Evolutionary conservation across 2,329 filamentous ascomycete genomes (phyloP), one percentile per base, ranked within the genome.

Genomic region (Apiospora hydei): DNA sequence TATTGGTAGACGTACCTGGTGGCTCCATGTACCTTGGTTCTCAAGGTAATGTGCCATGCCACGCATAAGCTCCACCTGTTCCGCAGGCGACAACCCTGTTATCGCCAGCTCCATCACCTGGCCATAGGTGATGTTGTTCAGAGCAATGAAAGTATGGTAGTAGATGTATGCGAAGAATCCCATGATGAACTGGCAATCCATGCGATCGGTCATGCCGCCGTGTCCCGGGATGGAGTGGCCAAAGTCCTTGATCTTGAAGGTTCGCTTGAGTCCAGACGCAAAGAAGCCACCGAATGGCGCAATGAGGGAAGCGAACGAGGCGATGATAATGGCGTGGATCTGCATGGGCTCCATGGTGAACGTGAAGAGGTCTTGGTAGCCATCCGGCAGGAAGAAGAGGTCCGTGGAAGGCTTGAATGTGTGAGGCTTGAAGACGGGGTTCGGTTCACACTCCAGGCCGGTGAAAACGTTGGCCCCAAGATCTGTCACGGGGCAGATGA

Each of bases 141-240:
- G 88, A 4, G 95, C 95, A 79, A 99, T 96, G 82, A 99, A 99
- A 79, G 93, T 96, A 82, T 98, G 95, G 84, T 97, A 99, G 85
- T 99, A 99, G 89, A 99, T 95, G 86, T 95, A 98, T 21, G 96
- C 91, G 79, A 99, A 98, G 84, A 98, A 96, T 11, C 96, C 96
- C 96, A 99, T 99, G 86, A 98, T 98, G 85, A 99, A 99, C 81
- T 99, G 96, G 82, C 96, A 99, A 81, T 99, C 96, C 96, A 99
- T 98, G 74, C 96, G 93, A 81, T 99, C 96, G 21, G 96, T 99
- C 85, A 99, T 98, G 77, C 96, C 96, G 73, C 96, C 96, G 79
- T 99, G 96, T 30, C 96, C 96, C 1, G 96, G 96, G 77, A 99
- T 99, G 1, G 95, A 97, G 83, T 99, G 94, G 77, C 96, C 96